phyloP scores from a whole-genome alignment of 805 yeast species.

The Yamadazyma akitaensis region DNA sequence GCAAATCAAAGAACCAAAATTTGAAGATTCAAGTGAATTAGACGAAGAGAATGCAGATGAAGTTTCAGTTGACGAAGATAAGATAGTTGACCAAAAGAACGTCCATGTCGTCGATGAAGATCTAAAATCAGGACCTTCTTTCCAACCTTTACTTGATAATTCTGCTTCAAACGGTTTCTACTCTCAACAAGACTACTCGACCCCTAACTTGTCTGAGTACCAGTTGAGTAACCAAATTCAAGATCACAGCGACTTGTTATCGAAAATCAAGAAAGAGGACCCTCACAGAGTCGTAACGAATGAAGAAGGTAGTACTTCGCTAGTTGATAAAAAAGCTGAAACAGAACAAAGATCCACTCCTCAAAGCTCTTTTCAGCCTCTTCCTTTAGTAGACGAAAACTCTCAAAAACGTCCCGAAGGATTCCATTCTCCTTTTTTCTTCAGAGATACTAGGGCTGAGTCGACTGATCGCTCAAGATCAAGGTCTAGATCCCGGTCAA shows the following conservation, averaged over 20 bases:
- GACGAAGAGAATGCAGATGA: neutral
- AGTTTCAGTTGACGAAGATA: neutral
- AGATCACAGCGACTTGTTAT: slow-evolving; percentile 33
- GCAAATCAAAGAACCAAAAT: neutral
- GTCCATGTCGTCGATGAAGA: neutral
- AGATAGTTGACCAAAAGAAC: neutral
- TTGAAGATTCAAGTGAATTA: neutral
- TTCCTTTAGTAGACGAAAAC: slow-evolving; percentile 10
- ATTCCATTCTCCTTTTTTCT: slow-evolving; percentile 33
- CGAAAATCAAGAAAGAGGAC: slow-evolving; percentile 35
- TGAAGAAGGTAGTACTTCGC: too few relatives aligned
- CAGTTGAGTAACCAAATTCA: slow-evolving; percentile 40
- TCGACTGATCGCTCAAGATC: slow-evolving; percentile 25
- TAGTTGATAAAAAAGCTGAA: slow-evolving; percentile 2
- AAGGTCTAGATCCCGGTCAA: slow-evolving; percentile 16
- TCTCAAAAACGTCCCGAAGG: slow-evolving; percentile 17
- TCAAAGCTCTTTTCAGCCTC: slow-evolving; percentile 2
- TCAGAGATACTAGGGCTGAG: slow-evolving; percentile 24
- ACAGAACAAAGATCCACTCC: neutral
- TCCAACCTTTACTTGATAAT: slow-evolving; percentile 6
- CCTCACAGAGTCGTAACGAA: slow-evolving; percentile 19
- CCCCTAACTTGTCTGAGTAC: slow-evolving; percentile 44
- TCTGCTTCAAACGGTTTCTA: slow-evolving; percentile 3
- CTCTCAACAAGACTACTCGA: slow-evolving; percentile 24
- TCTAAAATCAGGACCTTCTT: slow-evolving; percentile 18